These are phyloP conservation scores for Debaryomyces maramus DNA, from an alignment of 805 yeast genomes.

Conservation along the genomic window DNA sequence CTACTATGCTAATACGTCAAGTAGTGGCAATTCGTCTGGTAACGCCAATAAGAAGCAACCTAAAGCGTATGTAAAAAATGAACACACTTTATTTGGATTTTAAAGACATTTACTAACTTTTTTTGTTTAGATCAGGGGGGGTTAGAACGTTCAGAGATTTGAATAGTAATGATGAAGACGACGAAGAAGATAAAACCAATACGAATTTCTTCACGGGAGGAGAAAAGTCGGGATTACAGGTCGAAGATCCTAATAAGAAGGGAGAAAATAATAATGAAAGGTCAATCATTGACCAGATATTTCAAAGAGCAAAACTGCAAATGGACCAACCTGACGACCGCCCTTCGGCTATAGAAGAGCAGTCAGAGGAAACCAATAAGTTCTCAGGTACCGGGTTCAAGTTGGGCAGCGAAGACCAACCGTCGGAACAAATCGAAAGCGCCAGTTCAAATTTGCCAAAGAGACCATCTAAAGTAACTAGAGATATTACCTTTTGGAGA, in stretches of 20 bases:
- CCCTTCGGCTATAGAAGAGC: slow-evolving; percentile 31
- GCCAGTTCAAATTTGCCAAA: slow-evolving; percentile 21
- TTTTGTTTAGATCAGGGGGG: slow-evolving; percentile 18
- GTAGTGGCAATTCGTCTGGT: background rate
- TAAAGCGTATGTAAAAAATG: background rate
- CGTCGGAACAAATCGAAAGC: slow-evolving; percentile 37
- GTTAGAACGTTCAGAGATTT: slow-evolving; percentile 41
- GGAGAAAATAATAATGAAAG: slow-evolving; percentile 33
- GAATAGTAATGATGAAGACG: slow-evolving; percentile 43
- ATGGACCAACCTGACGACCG: slow-evolving; percentile 38
- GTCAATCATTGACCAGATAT: slow-evolving; percentile 64
- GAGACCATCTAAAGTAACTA: slow-evolving; percentile 52
- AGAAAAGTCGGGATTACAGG: slow-evolving; percentile 77
- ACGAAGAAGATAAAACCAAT: slow-evolving; percentile 54
- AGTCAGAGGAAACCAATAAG: slow-evolving; percentile 17
- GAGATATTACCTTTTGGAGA: slow-evolving; percentile 92
- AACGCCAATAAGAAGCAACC: background rate
- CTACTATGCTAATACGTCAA: slow-evolving; percentile 27
- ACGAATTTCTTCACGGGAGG: slow-evolving; percentile 64
- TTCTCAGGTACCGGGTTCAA: slow-evolving; percentile 56
- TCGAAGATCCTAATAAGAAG: slow-evolving; percentile 65
- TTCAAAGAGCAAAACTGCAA: slow-evolving; percentile 57
- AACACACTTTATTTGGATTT: background rate
- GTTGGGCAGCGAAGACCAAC: slow-evolving; percentile 47
- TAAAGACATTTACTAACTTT: slow-evolving; percentile 2